Percentiles rank a stretch among this genome's conserved stretches.
These are phyloP conservation scores for Peronospora destructor DNA, from an alignment of 352 stramenopile genomes.

Conservation along the genomic window DNA sequence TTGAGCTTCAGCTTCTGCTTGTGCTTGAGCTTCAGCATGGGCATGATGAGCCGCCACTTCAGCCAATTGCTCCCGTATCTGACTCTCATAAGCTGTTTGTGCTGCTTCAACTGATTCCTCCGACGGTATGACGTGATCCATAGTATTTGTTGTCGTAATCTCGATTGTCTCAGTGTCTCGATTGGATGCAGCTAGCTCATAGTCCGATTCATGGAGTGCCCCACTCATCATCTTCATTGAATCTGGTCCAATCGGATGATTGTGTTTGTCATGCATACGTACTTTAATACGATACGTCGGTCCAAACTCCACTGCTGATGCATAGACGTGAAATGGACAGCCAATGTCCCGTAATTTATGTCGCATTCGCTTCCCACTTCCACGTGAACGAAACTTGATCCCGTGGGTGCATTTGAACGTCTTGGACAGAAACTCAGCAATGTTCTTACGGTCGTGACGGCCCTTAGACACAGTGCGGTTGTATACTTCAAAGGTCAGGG, in stretches of 20 bases:
- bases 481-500: slow-evolving; percentile 80
- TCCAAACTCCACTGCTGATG: slow-evolving; percentile 55
- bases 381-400: slow-evolving; percentile 74
- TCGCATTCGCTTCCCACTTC: slow-evolving; percentile 56
- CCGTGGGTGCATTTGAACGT: slow-evolving; percentile 82
- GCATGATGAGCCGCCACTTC: slow-evolving; percentile 30
- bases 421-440: slow-evolving; percentile 74
- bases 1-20: slow-evolving; percentile 36
- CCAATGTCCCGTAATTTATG: slow-evolving; percentile 68
- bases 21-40: slow-evolving; percentile 24
- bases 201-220: slow-evolving; percentile 50
- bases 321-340: slow-evolving; percentile 78
- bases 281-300: slow-evolving; percentile 67
- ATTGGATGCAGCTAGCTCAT: slow-evolving; percentile 34
- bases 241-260: slow-evolving; percentile 66
- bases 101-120: slow-evolving; percentile 6
- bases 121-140: slow-evolving; percentile 22
- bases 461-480: slow-evolving; percentile 84
- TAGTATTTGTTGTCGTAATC: not conserved
- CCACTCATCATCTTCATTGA: slow-evolving; percentile 47
- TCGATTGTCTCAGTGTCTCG: slow-evolving; percentile 3
- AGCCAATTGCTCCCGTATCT: slow-evolving; percentile 25
- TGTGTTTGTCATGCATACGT: slow-evolving; percentile 65
- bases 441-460: slow-evolving; percentile 60
- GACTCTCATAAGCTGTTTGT: slow-evolving; percentile 19